Conservation (phyloP, 208 protist species). For the Trypanosomatidae sp. region DNA sequence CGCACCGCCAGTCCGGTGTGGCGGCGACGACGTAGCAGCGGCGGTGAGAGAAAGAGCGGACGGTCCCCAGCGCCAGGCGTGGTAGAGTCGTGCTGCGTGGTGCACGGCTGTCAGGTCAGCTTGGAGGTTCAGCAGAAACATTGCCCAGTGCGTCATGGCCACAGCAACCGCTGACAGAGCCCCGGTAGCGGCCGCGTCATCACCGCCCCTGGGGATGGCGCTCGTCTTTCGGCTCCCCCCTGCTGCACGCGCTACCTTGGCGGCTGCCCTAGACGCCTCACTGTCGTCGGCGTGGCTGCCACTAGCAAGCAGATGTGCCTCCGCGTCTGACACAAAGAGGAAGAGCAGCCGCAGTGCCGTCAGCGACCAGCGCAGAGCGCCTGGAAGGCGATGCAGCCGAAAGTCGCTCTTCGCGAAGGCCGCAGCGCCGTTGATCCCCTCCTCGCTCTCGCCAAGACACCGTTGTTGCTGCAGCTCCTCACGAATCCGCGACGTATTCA, state of each 20-base stretch:
- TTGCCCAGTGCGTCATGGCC: conserved; percentile 29
- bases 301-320: conserved; percentile 6
- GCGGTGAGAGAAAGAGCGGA: neutral
- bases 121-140: conserved; percentile 25
- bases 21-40: too few species aligned
- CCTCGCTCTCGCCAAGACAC: conserved; percentile 1
- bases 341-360: conserved; percentile 19
- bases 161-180: conserved; percentile 24
- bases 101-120: conserved; percentile 22
- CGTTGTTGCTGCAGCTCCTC: conserved; percentile 1
- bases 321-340: conserved; percentile 16
- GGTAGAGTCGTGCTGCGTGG: conserved; percentile 26
- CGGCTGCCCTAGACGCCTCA: neutral
- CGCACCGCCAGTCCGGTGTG: neutral
- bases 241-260: neutral
- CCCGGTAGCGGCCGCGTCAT: conserved; percentile 6
- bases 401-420: conserved; percentile 13
- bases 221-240: neutral
- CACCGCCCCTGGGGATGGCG: neutral
- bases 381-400: conserved; percentile 20
- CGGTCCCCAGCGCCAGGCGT: conserved; percentile 23
- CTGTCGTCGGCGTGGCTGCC: neutral
- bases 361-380: conserved; percentile 28
- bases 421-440: conserved; percentile 1
- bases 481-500: conserved; percentile 19